phyloP scores from a whole-genome alignment of 805 yeast species.

The Spathaspora boniae region DNA sequence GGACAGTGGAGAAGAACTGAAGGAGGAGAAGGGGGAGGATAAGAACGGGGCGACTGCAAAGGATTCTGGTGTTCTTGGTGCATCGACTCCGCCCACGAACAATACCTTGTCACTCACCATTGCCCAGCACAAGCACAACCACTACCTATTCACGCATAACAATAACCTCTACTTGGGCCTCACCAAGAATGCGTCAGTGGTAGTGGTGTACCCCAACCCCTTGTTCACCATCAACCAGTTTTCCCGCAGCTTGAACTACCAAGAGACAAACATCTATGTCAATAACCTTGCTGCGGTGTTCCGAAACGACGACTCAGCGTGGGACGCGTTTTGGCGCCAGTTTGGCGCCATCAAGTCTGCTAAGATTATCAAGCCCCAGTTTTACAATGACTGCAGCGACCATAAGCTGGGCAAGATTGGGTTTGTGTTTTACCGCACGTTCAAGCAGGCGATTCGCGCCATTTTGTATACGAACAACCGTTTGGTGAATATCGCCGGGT shows the following conservation, averaged over 20 bases:
- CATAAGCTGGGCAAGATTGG: constrained; percentile 40
- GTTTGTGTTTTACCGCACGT: constrained; percentile 59
- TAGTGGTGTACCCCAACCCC: constrained; percentile 10
- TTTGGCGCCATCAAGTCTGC: constrained; percentile 40
- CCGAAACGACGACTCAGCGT: constrained; percentile 48
- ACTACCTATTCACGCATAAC: constrained; percentile 17
- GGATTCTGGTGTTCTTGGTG: too few relatives aligned
- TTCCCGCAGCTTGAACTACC: constrained; percentile 34
- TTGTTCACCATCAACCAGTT: constrained; percentile 14
- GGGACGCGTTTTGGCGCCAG: constrained; percentile 38
- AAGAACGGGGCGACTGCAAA: constrained; percentile 4
- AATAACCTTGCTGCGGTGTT: constrained; percentile 57
- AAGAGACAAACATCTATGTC: constrained; percentile 72
- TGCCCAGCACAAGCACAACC: constrained; percentile 37
- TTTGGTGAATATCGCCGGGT: constrained; percentile 13
- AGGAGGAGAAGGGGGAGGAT: constrained; percentile 5
- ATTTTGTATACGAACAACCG: constrained; percentile 51
- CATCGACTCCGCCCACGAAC: background rate
- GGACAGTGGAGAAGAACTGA: constrained; percentile 2
- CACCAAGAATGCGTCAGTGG: constrained; percentile 1
- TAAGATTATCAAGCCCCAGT: constrained; percentile 41
- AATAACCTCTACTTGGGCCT: constrained; percentile 8
- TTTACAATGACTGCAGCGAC: constrained; percentile 18
- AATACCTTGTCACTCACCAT: constrained; percentile 22
- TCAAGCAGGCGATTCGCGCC: constrained; percentile 60